These are phyloP conservation scores for Coemansia asiatica DNA, from an alignment of 192 early-diverging fungal genomes.

Conservation along the genomic window DNA sequence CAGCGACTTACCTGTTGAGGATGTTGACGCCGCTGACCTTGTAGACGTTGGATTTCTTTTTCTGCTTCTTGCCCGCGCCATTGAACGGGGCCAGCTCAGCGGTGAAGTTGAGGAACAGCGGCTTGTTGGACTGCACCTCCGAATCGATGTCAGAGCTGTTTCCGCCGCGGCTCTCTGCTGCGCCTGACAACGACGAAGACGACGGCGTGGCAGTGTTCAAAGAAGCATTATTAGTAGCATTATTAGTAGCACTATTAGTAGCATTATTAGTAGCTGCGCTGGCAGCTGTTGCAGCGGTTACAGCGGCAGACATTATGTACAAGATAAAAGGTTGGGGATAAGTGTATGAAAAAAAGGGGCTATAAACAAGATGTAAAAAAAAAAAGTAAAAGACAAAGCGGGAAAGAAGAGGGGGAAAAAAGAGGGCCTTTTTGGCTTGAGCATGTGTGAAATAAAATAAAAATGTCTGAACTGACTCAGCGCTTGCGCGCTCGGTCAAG, in stretches of 20 bases:
- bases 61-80: slow-evolving; percentile 36
- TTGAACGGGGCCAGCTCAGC: slow-evolving; percentile 51
- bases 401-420: neutral
- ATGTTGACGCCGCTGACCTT: slow-evolving; percentile 73
- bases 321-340: neutral
- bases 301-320: slow-evolving; percentile 10
- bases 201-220: neutral
- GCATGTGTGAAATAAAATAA: neutral
- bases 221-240: slow-evolving; percentile 3
- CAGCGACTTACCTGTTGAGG: slow-evolving; percentile 59
- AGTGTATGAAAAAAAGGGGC: neutral
- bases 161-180: neutral
- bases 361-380: neutral
- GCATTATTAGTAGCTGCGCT: neutral
- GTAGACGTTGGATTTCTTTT: slow-evolving; percentile 55
- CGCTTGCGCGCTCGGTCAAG: neutral
- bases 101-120: slow-evolving; percentile 58
- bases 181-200: neutral
- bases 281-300: neutral
- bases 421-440: neutral
- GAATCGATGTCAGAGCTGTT: slow-evolving; percentile 44
- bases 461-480: neutral
- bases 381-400: neutral
- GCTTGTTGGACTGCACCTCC: slow-evolving; percentile 52
- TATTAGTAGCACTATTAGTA: neutral